Evolutionary conservation across 208 protist genomes (phyloP).

Genomic region (Phytomonas sp.): DNA sequence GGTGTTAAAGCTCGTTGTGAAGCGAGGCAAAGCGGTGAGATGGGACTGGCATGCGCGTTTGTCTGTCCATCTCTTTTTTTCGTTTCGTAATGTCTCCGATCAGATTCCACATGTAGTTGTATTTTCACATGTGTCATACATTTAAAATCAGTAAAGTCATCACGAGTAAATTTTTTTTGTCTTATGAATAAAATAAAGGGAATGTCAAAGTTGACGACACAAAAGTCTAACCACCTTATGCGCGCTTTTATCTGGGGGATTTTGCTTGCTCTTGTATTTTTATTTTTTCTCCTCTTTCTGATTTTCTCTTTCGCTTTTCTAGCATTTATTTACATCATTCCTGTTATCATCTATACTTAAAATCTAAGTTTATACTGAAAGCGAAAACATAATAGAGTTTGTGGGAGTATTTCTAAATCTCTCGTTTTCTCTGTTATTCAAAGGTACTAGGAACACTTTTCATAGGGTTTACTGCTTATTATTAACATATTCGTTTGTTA

Average conservation of each 20-base stretch:
- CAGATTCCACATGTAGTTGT: neutral
- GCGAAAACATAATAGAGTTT: neutral
- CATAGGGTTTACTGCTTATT: neutral
- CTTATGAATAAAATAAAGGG: neutral
- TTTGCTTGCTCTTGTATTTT: slow-evolving; percentile 3
- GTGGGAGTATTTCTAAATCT: neutral
- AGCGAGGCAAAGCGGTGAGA: neutral
- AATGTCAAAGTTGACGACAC: neutral
- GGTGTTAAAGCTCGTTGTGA: neutral
- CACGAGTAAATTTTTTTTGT: neutral
- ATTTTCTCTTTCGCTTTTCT: neutral
- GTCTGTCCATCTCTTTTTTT: neutral
- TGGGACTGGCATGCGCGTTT: neutral
- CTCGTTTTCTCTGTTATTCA: neutral
- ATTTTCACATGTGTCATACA: neutral
- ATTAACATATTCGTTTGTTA: neutral
- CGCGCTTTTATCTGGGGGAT: neutral
- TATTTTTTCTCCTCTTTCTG: neutral
- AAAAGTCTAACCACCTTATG: neutral
- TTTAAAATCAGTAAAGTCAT: neutral
- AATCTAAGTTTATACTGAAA: neutral
- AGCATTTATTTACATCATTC: neutral
- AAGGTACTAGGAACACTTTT: neutral
- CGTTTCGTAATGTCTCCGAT: neutral
- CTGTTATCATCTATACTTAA: slow-evolving; percentile 1